Percentiles rank a stretch among this genome's conserved stretches.
Evolutionary conservation across 2,329 filamentous ascomycete species (phyloP).

Genomic region (Ceratocystis huliohia): DNA sequence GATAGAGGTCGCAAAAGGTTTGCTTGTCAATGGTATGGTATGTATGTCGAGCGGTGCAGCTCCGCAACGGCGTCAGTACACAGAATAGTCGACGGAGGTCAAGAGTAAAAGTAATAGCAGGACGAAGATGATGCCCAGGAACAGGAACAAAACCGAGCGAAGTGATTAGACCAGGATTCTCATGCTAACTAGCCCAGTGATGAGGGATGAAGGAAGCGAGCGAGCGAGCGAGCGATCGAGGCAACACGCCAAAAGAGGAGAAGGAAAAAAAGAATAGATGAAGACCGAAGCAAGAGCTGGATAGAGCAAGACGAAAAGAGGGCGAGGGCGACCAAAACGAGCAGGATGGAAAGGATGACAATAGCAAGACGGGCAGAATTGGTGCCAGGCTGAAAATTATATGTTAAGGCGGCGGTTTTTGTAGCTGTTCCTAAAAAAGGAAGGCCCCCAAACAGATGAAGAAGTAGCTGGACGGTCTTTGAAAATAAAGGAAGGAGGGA

Average conservation of each 20-base stretch:
- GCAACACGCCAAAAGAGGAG: neutral
- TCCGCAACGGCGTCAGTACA: no score
- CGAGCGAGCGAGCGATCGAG: no score
- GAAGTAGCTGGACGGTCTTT: no score
- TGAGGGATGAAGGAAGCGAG: no score
- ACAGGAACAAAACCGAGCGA: neutral
- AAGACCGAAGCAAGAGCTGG: neutral
- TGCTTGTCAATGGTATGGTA: no score
- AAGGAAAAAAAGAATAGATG: neutral
- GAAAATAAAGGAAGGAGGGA: neutral
- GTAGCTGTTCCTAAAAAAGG: no score
- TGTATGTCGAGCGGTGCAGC: no score
- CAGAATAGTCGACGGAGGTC: neutral
- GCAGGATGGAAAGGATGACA: neutral
- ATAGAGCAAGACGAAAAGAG: neutral
- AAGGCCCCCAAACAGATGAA: no score
- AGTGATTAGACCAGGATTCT: neutral
- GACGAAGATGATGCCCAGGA: neutral
- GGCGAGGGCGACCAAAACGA: neutral
- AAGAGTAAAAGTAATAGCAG: neutral
- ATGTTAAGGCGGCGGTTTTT: no score
- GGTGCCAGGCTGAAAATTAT: no score
- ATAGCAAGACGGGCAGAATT: no score
- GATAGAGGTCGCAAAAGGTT: constrained; percentile 20
- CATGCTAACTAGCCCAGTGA: neutral